A percentile compares a stretch with the other conserved stretches of the same genome.
phyloP scores from a whole-genome alignment of 495 filamentous ascomycete species.

The Podospora didyma region DNA sequence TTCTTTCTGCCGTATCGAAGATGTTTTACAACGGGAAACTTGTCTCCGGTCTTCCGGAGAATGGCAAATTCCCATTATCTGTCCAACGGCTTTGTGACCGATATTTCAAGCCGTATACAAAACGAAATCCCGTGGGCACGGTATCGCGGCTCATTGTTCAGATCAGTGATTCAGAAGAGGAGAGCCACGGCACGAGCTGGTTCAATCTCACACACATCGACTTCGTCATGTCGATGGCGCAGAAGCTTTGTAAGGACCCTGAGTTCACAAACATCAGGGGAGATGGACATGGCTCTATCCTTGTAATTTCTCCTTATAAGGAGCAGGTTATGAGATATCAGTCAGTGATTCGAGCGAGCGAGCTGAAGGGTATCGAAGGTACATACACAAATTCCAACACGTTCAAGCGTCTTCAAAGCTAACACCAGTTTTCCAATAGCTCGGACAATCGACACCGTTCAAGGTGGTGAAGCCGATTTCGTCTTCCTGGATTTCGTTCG shows the following conservation, averaged over 20 bases:
- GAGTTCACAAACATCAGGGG: too few species aligned
- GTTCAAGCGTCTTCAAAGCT: background rate
- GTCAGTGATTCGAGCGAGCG: background rate
- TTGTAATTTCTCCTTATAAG: conserved; percentile 21
- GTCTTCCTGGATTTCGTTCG: conserved; percentile 24
- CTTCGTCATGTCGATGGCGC: conserved; percentile 28
- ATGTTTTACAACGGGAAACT: conserved; percentile 18
- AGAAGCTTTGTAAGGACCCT: background rate
- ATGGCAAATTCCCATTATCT: background rate
- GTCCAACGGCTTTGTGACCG: conserved; percentile 2
- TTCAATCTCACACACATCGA: background rate
- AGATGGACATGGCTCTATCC: conserved; percentile 13
- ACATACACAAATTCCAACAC: background rate
- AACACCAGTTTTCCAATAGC: conserved; percentile 16
- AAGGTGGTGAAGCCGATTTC: conserved; percentile 26
- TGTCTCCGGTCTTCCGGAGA: conserved; percentile 1
- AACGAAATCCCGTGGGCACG: background rate
- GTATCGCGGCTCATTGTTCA: conserved; percentile 18
- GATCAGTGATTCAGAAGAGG: background rate
- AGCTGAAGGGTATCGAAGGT: too few species aligned
- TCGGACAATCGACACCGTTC: conserved; percentile 20
- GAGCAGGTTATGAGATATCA: conserved; percentile 12
- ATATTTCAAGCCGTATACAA: conserved; percentile 6
- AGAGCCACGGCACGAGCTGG: too few species aligned
- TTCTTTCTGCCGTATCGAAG: conserved; percentile 14